Percentiles rank a stretch among this genome's conserved stretches.
phyloP scores from a whole-genome alignment of 441 rosid species.

The Breynia disticha region DNA sequence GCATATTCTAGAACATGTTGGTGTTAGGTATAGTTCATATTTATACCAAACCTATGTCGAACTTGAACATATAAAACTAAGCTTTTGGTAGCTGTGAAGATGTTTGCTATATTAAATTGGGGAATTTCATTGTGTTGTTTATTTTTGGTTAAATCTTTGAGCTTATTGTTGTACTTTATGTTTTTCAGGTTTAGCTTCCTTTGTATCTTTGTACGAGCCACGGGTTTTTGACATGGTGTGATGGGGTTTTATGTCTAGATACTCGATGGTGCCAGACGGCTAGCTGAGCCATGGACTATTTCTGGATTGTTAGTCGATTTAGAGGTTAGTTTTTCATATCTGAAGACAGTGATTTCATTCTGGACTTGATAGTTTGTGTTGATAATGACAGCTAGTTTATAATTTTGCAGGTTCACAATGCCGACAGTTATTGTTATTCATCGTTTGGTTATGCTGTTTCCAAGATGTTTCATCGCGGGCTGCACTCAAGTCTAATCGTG shows the following conservation, averaged over 20 bases:
- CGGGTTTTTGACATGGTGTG: slow-evolving; percentile 19
- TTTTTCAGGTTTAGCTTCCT: slow-evolving; percentile 24
- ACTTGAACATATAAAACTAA: background rate
- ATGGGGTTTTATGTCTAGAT: slow-evolving; percentile 23
- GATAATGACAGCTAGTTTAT: slow-evolving; percentile 18
- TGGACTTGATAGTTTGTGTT: slow-evolving; percentile 7
- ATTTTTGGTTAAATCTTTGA: background rate
- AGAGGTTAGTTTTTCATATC: slow-evolving; percentile 30
- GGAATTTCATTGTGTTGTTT: too few species aligned
- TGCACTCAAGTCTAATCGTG: slow-evolving; percentile 31
- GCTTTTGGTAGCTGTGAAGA: too few species aligned
- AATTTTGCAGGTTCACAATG: slow-evolving; percentile 54
- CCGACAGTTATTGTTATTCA: slow-evolving; percentile 43
- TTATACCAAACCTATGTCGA: background rate
- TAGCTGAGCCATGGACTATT: slow-evolving; percentile 42
- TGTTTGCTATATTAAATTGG: too few species aligned
- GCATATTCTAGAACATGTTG: background rate
- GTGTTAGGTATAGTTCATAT: background rate
- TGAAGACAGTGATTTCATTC: background rate
- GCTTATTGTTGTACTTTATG: slow-evolving; percentile 5
- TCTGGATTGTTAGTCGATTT: slow-evolving; percentile 27
- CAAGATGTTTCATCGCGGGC: slow-evolving; percentile 47
- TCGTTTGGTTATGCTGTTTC: slow-evolving; percentile 55
- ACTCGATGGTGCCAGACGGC: slow-evolving; percentile 44
- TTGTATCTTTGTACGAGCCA: slow-evolving; percentile 17